Base-by-base conservation (phyloP, 371 early-diverging fungal species). In the Gilbertella persicaria region DNA sequence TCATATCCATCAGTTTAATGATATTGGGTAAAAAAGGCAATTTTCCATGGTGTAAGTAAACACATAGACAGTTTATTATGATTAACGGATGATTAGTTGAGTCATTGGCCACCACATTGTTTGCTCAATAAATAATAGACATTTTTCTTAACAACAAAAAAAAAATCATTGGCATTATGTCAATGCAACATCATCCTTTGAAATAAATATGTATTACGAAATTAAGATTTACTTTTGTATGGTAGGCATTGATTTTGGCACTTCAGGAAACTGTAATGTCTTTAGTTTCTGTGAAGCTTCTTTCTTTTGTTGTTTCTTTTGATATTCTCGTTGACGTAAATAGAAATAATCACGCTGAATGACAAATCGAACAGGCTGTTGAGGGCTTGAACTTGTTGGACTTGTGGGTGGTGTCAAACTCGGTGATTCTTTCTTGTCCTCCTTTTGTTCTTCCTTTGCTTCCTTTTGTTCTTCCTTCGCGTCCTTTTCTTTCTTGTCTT, bases 331-430 rank as follows among this genome's bases (percentile, higher is more conserved):
- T 38, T 84, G 79, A 26, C 84, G 66, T 50, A 82, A 44, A 45
- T 76, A 84, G 48, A 76, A 82, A 39, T 82, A 81, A 50, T 80
- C 79, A 17, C 75, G 60, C 21, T 84, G 78, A 29, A 84, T 52
- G 3, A 82, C 64, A 66, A 80, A 84, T 45, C 60, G 56, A 20
- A 65, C 52, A 28, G 69, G 62, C 47, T 62, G 56, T 48, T 52
- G 45, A 21, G 47, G 46, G n/a, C n/a, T n/a, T 9, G 54, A 33
- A 13, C 26, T 29, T 44, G 66, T 36, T 30, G 62, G 25, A 13
- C 47, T 14, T 30, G 64, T 12, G 13, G 54, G 5, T 39, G 55
- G 21, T 17, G 54, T 14, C 28, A 46, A 1, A 3, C 41, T 17
- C 7, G 39, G 17, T n/a, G 25, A 37, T 29, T 40, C 51, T 35